Evolutionary conservation across 495 filamentous ascomycete species (phyloP).

Genomic region (Talaromyces ruber): DNA sequence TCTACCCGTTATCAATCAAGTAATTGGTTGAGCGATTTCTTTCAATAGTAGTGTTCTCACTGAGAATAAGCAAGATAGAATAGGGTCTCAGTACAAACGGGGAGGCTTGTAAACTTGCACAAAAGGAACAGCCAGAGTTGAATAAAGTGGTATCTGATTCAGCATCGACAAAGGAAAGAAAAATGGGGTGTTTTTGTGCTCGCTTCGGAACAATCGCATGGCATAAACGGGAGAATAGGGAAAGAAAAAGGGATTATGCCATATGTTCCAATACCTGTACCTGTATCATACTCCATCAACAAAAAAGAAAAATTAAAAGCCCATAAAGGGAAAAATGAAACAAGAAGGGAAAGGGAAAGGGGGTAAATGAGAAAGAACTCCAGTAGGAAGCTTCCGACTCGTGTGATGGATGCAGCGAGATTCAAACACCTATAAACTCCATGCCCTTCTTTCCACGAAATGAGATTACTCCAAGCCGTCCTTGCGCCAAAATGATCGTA

Average conservation of each 20-base stretch:
- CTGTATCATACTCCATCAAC: slow-evolving; percentile 3
- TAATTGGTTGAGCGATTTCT: background rate
- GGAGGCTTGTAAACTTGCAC: slow-evolving; percentile 1
- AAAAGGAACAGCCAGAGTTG: slow-evolving; percentile 8
- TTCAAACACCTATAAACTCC: slow-evolving; percentile 1
- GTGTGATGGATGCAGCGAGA: background rate
- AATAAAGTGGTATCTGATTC: slow-evolving; percentile 13
- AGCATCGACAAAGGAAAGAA: slow-evolving; percentile 9
- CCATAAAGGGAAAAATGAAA: slow-evolving; percentile 10
- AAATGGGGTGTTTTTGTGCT: background rate
- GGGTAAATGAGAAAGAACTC: slow-evolving; percentile 5
- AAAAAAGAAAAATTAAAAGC: background rate
- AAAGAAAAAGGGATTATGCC: background rate
- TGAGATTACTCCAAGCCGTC: slow-evolving; percentile 5
- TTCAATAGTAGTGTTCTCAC: background rate
- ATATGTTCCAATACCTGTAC: background rate
- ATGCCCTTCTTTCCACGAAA: slow-evolving; percentile 4
- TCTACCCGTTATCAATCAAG: background rate
- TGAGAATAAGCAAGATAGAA: background rate
- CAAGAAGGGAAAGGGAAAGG: slow-evolving; percentile 8
- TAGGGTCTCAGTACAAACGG: slow-evolving; percentile 13
- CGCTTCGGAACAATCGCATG: background rate
- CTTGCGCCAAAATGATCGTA: background rate
- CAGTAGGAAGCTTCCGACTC: background rate
- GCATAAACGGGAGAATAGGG: background rate